phyloP scores from a whole-genome alignment of 2,329 filamentous ascomycete genomes.

The Aspergillus sp. region DNA sequence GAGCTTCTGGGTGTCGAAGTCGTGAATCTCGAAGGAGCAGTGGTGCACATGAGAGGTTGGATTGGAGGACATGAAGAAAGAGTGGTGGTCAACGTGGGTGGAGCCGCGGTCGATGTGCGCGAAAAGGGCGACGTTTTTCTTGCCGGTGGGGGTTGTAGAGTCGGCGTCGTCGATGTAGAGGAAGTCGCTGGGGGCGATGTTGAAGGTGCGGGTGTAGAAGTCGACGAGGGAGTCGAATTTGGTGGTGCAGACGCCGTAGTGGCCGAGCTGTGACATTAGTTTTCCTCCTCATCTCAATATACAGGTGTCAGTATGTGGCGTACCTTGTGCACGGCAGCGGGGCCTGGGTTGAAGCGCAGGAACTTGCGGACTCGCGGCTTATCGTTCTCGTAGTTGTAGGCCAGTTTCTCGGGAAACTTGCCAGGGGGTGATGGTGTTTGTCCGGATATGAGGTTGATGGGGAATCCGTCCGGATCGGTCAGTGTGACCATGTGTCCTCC shows the following conservation, averaged over 20 bases:
- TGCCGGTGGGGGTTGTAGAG: background rate
- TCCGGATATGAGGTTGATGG: constrained; percentile 36
- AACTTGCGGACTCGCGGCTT: constrained; percentile 24
- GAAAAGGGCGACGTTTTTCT: constrained; percentile 37
- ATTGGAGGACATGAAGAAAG: constrained; percentile 43
- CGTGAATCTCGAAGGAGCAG: constrained; percentile 45
- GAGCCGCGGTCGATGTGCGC: constrained; percentile 46
- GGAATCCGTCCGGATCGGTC: constrained; percentile 36
- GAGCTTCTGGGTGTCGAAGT: constrained; percentile 47
- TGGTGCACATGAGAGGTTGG: constrained; percentile 42
- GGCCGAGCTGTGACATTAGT: constrained; percentile 12
- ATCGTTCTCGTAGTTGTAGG: constrained; percentile 20
- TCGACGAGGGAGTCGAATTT: constrained; percentile 18
- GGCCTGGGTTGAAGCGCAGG: constrained; percentile 23
- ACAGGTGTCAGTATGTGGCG: background rate
- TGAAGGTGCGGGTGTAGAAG: constrained; percentile 27
- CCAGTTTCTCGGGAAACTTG: constrained; percentile 14
- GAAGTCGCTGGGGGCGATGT: constrained; percentile 26
- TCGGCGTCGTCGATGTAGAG: constrained; percentile 16
- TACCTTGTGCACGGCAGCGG: constrained; percentile 27
- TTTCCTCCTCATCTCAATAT: background rate
- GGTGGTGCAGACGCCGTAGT: constrained; percentile 22
- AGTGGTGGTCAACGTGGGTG: constrained; percentile 46
- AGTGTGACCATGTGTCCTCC: constrained; percentile 34
- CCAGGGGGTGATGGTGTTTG: constrained; percentile 19